Percentiles rank a stretch among this genome's conserved stretches.
Conservation (phyloP, 2,329 filamentous ascomycete species). For the Elsinoe australis region DNA sequence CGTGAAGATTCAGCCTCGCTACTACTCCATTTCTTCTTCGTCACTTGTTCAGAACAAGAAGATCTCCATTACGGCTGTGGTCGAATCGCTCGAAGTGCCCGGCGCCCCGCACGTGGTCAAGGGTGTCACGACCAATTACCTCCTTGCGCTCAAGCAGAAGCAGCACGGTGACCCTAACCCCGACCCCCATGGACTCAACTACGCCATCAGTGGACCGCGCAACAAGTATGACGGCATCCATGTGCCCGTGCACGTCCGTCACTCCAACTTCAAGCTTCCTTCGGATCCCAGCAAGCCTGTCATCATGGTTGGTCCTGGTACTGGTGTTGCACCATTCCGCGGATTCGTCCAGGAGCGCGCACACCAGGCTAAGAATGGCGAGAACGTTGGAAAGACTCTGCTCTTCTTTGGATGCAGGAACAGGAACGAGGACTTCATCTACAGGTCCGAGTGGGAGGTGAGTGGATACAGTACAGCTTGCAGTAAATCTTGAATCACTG, state of each 20-base stretch:
- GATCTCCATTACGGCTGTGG: constrained; percentile 90
- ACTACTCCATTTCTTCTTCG: constrained; percentile 98
- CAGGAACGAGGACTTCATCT: constrained; percentile 81
- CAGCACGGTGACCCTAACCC: constrained; percentile 81
- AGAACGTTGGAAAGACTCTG: constrained; percentile 76
- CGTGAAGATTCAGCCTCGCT: constrained; percentile 91
- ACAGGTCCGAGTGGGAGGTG: constrained; percentile 87
- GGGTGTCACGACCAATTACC: constrained; percentile 94
- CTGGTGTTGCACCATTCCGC: constrained; percentile 92
- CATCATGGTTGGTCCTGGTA: constrained; percentile 94
- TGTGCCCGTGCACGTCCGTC: constrained; percentile 88
- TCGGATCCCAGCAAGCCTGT: constrained; percentile 90
- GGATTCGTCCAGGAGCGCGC: constrained; percentile 92
- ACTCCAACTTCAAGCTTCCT: constrained; percentile 98
- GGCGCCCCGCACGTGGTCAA: constrained; percentile 74
- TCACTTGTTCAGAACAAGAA: constrained; percentile 89
- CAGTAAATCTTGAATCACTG: constrained; percentile 1
- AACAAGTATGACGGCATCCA: constrained; percentile 97
- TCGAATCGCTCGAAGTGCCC: constrained; percentile 73
- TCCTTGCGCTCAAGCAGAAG: constrained; percentile 90
- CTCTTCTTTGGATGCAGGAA: constrained; percentile 95
- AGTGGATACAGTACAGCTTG: constrained; percentile 32
- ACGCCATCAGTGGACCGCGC: constrained; percentile 78
- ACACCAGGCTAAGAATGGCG: constrained; percentile 68
- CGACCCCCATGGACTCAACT: constrained; percentile 74